Evolutionary conservation across 2,329 filamentous ascomycete species (phyloP).

Genomic region (Grosmannia huntii): DNA sequence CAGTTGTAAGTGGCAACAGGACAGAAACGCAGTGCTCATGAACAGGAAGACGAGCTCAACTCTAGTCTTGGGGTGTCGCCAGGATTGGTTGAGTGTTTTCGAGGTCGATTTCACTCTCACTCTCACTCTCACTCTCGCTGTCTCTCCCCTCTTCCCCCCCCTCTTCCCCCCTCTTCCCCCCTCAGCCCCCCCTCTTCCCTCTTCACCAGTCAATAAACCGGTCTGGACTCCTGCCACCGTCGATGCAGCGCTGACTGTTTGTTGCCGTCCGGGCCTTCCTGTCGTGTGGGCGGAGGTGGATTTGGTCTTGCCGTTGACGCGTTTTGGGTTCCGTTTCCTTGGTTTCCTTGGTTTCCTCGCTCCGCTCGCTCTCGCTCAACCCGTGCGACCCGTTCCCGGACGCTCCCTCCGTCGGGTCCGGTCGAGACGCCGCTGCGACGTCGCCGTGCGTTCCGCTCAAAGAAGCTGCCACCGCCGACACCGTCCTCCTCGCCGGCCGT

Average conservation of each 20-base stretch:
- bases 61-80: too few species aligned
- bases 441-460: conserved; percentile 20
- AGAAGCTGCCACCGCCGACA: neutral
- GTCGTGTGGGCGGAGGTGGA: conserved; percentile 15
- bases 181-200: too few species aligned
- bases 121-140: too few species aligned
- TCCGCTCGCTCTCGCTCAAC: neutral
- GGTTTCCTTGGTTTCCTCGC: neutral
- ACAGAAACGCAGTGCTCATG: neutral
- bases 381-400: neutral
- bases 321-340: conserved; percentile 17
- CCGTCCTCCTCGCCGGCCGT: conserved; percentile 23
- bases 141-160: too few species aligned
- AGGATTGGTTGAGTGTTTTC: too few species aligned
- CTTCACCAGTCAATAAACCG: conserved; percentile 18
- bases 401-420: conserved; percentile 24
- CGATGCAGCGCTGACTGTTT: conserved; percentile 18
- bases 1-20: neutral
- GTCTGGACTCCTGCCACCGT: conserved; percentile 26
- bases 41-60: too few species aligned
- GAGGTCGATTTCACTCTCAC: too few species aligned
- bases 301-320: conserved; percentile 18
- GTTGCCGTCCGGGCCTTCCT: conserved; percentile 21
- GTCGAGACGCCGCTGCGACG: conserved; percentile 39
- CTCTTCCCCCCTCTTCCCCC: too few species aligned